Percentiles rank a stretch among this genome's conserved stretches.
Conservation (phyloP, 345 rosid genomes). For the Acer negundo region DNA sequence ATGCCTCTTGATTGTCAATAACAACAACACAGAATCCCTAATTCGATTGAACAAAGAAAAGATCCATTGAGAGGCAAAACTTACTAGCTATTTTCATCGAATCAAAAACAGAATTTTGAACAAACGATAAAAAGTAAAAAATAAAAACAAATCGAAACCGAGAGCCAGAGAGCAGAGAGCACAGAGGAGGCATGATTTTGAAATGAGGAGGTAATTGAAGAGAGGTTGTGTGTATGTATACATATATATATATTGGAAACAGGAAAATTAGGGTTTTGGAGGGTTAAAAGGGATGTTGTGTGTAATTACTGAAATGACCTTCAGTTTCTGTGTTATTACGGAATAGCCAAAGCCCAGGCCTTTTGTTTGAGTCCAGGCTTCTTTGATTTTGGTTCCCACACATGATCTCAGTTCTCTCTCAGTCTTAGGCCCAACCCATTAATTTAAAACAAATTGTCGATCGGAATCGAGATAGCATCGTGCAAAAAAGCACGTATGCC, state of each 20-base stretch:
- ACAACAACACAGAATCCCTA: conserved; percentile 16
- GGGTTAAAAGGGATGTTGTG: background rate
- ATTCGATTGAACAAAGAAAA: conserved; percentile 8
- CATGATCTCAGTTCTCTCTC: background rate
- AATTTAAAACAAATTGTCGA: no score
- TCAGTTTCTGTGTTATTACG: background rate
- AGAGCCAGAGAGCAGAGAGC: no score
- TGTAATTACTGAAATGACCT: background rate
- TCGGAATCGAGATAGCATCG: no score
- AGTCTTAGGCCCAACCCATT: background rate
- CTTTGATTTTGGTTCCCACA: background rate
- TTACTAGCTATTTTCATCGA: background rate
- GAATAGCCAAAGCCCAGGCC: background rate
- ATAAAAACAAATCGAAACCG: no score
- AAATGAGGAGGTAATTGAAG: background rate
- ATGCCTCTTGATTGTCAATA: conserved; percentile 26
- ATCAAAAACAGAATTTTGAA: no score
- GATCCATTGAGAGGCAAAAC: conserved; percentile 31
- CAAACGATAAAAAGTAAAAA: no score
- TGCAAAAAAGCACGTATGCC: no score
- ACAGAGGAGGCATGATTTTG: no score
- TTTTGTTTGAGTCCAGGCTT: background rate
- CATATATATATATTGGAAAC: background rate
- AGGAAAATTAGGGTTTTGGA: conserved; percentile 16
- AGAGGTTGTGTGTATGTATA: background rate